Evolutionary conservation across 2,329 filamentous ascomycete genomes (phyloP).

Genomic region (Ceratocystis albifundus): DNA sequence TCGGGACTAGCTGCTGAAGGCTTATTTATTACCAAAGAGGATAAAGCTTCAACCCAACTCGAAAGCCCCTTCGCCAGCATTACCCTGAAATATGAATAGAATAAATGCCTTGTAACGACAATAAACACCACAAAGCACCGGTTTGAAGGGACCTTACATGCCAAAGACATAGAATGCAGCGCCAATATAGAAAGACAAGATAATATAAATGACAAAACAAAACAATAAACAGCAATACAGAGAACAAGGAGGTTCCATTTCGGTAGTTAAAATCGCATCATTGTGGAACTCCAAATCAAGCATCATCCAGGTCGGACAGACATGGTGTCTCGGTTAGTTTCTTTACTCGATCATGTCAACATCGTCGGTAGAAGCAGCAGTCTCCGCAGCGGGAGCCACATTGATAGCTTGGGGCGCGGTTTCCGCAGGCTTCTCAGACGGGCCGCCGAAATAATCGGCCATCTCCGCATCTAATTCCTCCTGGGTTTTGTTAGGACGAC

Average conservation of each 20-base stretch:
- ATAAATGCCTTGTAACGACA: not conserved
- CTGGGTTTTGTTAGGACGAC: conserved; percentile 69
- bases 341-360: conserved; percentile 59
- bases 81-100: not conserved
- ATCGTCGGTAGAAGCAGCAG: conserved; percentile 38
- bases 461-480: conserved; percentile 94
- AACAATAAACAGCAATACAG: not conserved
- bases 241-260: not conserved
- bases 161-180: too few relatives aligned
- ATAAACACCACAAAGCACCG: not conserved
- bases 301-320: not conserved
- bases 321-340: not conserved
- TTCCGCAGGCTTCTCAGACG: conserved; percentile 23
- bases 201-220: not conserved
- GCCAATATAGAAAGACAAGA: not conserved
- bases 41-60: conserved; percentile 11
- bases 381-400: not conserved
- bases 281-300: not conserved
- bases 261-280: not conserved
- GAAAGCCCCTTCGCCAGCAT: conserved; percentile 22
- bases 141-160: too few relatives aligned
- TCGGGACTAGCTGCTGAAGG: conserved; percentile 52
- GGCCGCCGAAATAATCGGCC: conserved; percentile 72
- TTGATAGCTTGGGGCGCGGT: conserved; percentile 21
- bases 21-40: conserved; percentile 37